Conservation (phyloP, 306 rosid genomes). For the Cyamopsis tetragonoloba region DNA sequence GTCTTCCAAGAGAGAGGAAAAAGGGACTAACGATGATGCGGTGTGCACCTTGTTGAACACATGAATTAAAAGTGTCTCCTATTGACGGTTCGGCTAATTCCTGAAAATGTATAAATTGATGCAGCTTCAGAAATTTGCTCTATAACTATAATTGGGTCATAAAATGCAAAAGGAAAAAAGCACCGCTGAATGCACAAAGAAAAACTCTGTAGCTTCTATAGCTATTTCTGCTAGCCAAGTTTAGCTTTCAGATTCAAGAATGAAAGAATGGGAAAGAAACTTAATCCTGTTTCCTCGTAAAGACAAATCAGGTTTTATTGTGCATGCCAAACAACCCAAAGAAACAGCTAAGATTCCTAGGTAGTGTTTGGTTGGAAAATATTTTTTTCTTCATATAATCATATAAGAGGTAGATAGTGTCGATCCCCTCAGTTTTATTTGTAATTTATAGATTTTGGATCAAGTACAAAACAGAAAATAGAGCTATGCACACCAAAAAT, state of each 20-base stretch:
- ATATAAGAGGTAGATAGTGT: background rate
- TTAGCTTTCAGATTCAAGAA: background rate
- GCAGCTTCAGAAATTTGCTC: background rate
- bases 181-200: background rate
- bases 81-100: constrained; percentile 93
- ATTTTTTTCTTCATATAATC: no score
- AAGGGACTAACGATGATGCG: constrained; percentile 74
- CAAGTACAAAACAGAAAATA: constrained; percentile 2
- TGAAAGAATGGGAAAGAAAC: background rate
- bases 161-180: constrained; percentile 15
- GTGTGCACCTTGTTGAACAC: constrained; percentile 65
- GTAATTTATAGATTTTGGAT: constrained; percentile 11
- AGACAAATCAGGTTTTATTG: background rate
- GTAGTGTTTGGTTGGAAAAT: no score
- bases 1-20: constrained; percentile 89
- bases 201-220: background rate
- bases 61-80: constrained; percentile 53
- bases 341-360: constrained; percentile 1
- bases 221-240: background rate
- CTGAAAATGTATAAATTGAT: constrained; percentile 32
- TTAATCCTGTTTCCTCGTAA: background rate
- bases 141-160: background rate
- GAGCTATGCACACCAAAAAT: background rate
- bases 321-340: background rate
- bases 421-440: constrained; percentile 1